A percentile compares a stretch with the other conserved stretches of the same genome.
These are phyloP conservation scores for Phytophthora meadii DNA, from an alignment of 352 stramenopile genomes.

Conservation along the genomic window DNA sequence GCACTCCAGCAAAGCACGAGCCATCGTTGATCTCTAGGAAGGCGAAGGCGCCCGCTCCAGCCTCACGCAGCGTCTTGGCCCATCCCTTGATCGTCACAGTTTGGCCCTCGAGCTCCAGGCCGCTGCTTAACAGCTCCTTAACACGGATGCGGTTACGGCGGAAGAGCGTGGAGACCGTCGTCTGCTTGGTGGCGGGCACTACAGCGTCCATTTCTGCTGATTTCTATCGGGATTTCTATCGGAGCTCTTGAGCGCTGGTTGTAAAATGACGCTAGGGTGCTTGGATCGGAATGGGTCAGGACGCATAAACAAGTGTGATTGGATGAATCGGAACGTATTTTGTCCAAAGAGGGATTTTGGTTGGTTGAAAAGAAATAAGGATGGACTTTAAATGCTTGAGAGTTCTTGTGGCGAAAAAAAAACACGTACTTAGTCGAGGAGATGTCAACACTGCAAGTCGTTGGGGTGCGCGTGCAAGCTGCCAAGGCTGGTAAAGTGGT, in stretches of 20 bases:
- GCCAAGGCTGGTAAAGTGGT: slow-evolving; percentile 74
- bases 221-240: slow-evolving; percentile 11
- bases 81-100: slow-evolving; percentile 94
- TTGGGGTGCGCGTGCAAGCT: slow-evolving; percentile 67
- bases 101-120: slow-evolving; percentile 77
- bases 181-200: slow-evolving; percentile 48
- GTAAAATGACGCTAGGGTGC: slow-evolving; percentile 24
- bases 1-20: slow-evolving; percentile 87
- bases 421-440: slow-evolving; percentile 31
- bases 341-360: background rate
- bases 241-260: slow-evolving; percentile 20
- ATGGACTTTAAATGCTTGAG: slow-evolving; percentile 6
- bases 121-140: slow-evolving; percentile 78
- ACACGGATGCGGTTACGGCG: slow-evolving; percentile 84
- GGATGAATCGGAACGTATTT: slow-evolving; percentile 27
- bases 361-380: slow-evolving; percentile 11
- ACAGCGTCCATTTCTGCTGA: slow-evolving; percentile 50
- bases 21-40: slow-evolving; percentile 97
- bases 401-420: slow-evolving; percentile 27
- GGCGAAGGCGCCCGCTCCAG: slow-evolving; percentile 88
- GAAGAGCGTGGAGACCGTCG: slow-evolving; percentile 69
- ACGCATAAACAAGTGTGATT: slow-evolving; percentile 23
- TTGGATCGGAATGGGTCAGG: slow-evolving; percentile 15
- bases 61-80: slow-evolving; percentile 92
- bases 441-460: slow-evolving; percentile 61